phyloP scores from a whole-genome alignment of 805 yeast species.

The Metschnikowia chrysomelidarum region DNA sequence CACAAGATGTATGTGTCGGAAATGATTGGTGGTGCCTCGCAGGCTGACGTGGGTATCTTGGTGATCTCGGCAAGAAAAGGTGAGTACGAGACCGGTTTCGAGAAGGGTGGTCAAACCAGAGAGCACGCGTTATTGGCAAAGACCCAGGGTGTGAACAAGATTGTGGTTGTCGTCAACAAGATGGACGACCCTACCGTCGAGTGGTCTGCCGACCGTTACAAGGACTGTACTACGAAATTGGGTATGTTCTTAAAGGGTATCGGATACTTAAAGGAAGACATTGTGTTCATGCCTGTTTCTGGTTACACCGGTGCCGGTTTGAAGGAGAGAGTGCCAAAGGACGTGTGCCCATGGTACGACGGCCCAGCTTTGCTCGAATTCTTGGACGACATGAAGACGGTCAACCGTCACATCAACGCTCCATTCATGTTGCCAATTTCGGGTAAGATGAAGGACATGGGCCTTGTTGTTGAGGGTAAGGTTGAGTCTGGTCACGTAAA shows the following conservation, averaged over 20 bases:
- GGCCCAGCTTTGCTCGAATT: slow-evolving; percentile 93
- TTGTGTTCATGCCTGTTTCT: slow-evolving; percentile 93
- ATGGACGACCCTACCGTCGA: slow-evolving; percentile 97
- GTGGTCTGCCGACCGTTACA: slow-evolving; percentile 96
- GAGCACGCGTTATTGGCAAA: slow-evolving; percentile 97
- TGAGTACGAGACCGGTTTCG: slow-evolving; percentile 98
- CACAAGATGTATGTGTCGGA: slow-evolving; percentile 98
- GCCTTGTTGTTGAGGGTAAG: slow-evolving; percentile 97
- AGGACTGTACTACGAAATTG: slow-evolving; percentile 88
- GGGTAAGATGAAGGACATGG: slow-evolving; percentile 94
- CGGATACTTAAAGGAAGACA: slow-evolving; percentile 87
- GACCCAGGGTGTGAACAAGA: slow-evolving; percentile 95
- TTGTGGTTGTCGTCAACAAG: slow-evolving; percentile 92
- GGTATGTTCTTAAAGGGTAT: slow-evolving; percentile 76
- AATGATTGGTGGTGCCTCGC: slow-evolving; percentile 99
- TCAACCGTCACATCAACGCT: slow-evolving; percentile 83
- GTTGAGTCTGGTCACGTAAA: slow-evolving; percentile 92
- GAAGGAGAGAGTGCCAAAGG: slow-evolving; percentile 73
- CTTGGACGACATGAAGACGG: slow-evolving; percentile 77
- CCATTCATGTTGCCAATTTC: slow-evolving; percentile 97
- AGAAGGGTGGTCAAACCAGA: slow-evolving; percentile 98
- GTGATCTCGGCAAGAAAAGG: slow-evolving; percentile 99
- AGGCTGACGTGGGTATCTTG: slow-evolving; percentile 96
- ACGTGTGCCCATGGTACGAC: slow-evolving; percentile 85
- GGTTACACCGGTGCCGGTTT: slow-evolving; percentile 97